Percentiles rank a stretch among this genome's conserved stretches.
These are phyloP conservation scores for Hippophae rhamnoides DNA, from an alignment of 306 rosid species.

Conservation along the genomic window DNA sequence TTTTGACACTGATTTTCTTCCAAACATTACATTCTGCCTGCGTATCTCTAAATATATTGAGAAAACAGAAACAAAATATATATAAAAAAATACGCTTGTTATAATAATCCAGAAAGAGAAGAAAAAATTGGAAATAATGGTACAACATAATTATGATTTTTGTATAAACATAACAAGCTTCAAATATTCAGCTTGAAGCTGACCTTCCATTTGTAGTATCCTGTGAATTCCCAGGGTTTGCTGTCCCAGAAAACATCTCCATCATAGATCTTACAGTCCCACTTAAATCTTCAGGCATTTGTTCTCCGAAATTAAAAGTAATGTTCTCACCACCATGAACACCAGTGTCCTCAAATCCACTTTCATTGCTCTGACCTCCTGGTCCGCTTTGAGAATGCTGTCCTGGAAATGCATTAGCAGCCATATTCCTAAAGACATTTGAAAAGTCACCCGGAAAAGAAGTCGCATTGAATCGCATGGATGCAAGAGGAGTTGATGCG, in stretches of 20 bases:
- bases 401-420: constrained; percentile 37
- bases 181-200: constrained; percentile 36
- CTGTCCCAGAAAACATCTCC: constrained; percentile 57
- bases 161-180: constrained; percentile 10
- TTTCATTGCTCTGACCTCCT: constrained; percentile 21
- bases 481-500: constrained; percentile 36
- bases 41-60: no score
- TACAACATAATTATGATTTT: background rate
- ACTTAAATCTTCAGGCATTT: constrained; percentile 52
- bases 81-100: no score
- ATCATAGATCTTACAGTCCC: constrained; percentile 59
- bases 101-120: no score
- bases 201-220: constrained; percentile 40
- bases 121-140: no score
- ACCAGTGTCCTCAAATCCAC: constrained; percentile 37
- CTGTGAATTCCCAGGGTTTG: constrained; percentile 33
- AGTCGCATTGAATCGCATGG: constrained; percentile 40
- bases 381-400: constrained; percentile 34
- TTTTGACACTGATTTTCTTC: no score
- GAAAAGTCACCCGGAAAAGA: constrained; percentile 36
- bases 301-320: constrained; percentile 45
- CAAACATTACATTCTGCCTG: no score
- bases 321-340: constrained; percentile 37
- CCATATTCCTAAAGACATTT: constrained; percentile 57
- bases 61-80: no score